These are phyloP conservation scores for Smittium culicis DNA, from an alignment of 371 early-diverging fungal genomes.

Conservation along the genomic window DNA sequence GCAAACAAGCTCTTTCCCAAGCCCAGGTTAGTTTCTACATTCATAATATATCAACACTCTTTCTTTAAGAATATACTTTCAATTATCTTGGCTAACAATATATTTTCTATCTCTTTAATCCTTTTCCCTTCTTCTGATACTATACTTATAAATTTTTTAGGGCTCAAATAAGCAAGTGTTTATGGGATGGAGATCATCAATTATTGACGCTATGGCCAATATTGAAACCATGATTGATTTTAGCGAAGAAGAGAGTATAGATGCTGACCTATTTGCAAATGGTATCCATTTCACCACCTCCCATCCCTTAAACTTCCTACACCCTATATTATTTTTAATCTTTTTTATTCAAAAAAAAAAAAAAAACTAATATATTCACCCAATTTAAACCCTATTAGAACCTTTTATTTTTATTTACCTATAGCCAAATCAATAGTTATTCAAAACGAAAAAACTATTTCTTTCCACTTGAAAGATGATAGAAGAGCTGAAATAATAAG, in stretches of 20 bases:
- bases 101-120: too few species aligned
- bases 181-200: constrained; percentile 45
- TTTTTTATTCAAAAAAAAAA: too few species aligned
- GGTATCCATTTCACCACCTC: too few species aligned
- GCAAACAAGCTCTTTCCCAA: constrained; percentile 51
- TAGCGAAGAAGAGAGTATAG: constrained; percentile 69
- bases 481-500: constrained; percentile 62
- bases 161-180: constrained; percentile 49
- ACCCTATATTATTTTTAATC: too few species aligned
- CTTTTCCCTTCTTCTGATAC: too few species aligned
- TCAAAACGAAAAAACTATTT: constrained; percentile 27
- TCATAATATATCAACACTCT: background rate
- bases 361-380: too few species aligned
- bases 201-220: constrained; percentile 47
- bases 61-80: background rate
- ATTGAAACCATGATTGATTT: constrained; percentile 72
- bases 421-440: constrained; percentile 19
- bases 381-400: too few species aligned
- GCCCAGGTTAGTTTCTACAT: constrained; percentile 36
- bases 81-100: too few species aligned
- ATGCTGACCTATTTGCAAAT: constrained; percentile 45
- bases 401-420: background rate
- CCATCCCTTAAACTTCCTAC: too few species aligned
- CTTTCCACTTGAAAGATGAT: constrained; percentile 44
- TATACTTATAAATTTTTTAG: too few species aligned